A percentile compares a stretch with the other conserved stretches of the same genome.
phyloP scores from a whole-genome alignment of 2,329 filamentous ascomycete genomes.

The Ophiostoma quercus region DNA sequence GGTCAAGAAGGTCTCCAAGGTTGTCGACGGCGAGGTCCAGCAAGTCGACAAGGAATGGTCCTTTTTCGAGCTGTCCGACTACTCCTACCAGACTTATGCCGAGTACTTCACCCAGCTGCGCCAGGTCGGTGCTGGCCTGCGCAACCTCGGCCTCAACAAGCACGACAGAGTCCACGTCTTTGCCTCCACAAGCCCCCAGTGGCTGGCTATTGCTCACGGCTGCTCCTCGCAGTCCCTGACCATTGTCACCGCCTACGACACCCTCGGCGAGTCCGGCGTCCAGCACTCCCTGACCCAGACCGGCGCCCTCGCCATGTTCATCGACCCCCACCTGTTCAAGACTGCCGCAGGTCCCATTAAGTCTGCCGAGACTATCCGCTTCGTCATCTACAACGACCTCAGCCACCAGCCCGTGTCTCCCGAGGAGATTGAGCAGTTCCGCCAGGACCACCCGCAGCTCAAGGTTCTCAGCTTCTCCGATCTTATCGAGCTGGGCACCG shows the following conservation, averaged over 20 bases:
- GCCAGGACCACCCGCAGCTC: conserved; percentile 50
- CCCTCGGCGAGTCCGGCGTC: conserved; percentile 76
- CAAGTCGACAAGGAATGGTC: conserved; percentile 89
- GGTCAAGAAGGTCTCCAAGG: conserved; percentile 84
- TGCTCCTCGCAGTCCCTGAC: conserved; percentile 79
- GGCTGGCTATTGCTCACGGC: conserved; percentile 75
- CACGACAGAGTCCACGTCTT: conserved; percentile 73
- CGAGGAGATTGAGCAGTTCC: conserved; percentile 52
- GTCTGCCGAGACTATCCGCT: conserved; percentile 51
- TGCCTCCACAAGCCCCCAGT: conserved; percentile 76
- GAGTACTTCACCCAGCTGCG: conserved; percentile 69
- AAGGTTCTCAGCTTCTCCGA: conserved; percentile 52
- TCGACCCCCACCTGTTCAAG: conserved; percentile 72
- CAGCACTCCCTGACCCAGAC: conserved; percentile 83
- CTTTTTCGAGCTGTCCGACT: conserved; percentile 77
- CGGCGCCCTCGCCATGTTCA: conserved; percentile 74
- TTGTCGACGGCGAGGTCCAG: conserved; percentile 70
- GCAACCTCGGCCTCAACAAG: conserved; percentile 64
- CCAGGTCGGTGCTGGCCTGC: conserved; percentile 66
- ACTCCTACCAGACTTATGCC: conserved; percentile 69
- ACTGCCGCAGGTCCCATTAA: conserved; percentile 54
- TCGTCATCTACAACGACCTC: conserved; percentile 58
- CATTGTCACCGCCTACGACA: conserved; percentile 93
- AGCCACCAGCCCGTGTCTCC: conserved; percentile 48
- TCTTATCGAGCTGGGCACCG: conserved; percentile 53